A percentile compares a stretch with the other conserved stretches of the same genome.
Evolutionary conservation across 1,139 yeast species (phyloP).

Genomic region (Candida tetrigidarum): DNA sequence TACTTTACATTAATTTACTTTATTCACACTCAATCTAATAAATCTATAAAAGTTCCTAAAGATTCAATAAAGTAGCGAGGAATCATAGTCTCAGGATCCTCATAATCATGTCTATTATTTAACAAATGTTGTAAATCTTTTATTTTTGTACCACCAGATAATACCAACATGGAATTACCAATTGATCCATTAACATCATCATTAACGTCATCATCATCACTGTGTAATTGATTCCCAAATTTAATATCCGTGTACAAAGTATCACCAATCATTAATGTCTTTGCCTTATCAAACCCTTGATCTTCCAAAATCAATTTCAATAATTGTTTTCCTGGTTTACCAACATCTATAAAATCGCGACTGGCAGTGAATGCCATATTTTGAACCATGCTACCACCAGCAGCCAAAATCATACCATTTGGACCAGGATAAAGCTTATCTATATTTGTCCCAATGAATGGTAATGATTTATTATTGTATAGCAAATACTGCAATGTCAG

Average conservation of each 20-base stretch:
- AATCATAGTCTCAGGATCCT: slow-evolving; percentile 24
- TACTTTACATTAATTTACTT: too few relatives aligned
- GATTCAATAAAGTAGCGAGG: slow-evolving; percentile 38
- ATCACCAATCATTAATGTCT: slow-evolving; percentile 48
- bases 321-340: slow-evolving; percentile 41
- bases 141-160: slow-evolving; percentile 40
- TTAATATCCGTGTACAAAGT: slow-evolving; percentile 48
- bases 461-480: slow-evolving; percentile 34
- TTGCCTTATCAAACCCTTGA: slow-evolving; percentile 28
- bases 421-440: slow-evolving; percentile 48
- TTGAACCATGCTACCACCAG: slow-evolving; percentile 48
- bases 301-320: slow-evolving; percentile 34
- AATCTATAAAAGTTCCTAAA: slow-evolving; percentile 30
- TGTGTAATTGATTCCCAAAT: slow-evolving; percentile 45
- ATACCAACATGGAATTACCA: slow-evolving; percentile 36
- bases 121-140: slow-evolving; percentile 26
- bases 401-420: slow-evolving; percentile 40
- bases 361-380: slow-evolving; percentile 41
- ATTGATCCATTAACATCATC: too few relatives aligned
- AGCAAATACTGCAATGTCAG: slow-evolving; percentile 44
- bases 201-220: slow-evolving; percentile 33
- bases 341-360: slow-evolving; percentile 39
- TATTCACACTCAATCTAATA: slow-evolving; percentile 16
- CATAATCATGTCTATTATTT: slow-evolving; percentile 15
- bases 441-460: slow-evolving; percentile 46